Evolutionary conservation across 2,329 filamentous ascomycete genomes (phyloP).

Genomic region (Penicillium sclerotigenum): DNA sequence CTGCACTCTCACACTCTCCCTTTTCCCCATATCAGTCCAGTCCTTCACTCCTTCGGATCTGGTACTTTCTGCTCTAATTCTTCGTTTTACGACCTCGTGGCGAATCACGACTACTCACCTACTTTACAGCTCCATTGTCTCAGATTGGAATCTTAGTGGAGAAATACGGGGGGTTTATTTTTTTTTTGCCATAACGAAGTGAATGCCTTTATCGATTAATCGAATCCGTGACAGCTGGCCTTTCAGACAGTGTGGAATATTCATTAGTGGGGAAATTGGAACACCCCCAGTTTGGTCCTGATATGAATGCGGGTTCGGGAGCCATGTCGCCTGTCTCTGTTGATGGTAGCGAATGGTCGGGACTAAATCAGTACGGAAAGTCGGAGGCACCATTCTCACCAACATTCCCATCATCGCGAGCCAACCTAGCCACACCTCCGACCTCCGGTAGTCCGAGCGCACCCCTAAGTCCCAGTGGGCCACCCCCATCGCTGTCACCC

Average conservation of each 20-base stretch:
- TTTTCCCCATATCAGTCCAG: constrained; percentile 9
- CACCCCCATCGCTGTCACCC: constrained; percentile 10
- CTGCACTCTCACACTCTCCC: constrained; percentile 4
- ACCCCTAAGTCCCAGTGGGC: constrained; percentile 58
- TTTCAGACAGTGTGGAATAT: constrained; percentile 1
- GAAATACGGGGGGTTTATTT: constrained; percentile 1
- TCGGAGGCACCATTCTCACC: constrained; percentile 42
- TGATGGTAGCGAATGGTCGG: constrained; percentile 78
- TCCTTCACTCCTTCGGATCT: constrained; percentile 33
- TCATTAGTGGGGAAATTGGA: constrained; percentile 3
- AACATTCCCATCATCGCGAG: constrained; percentile 48
- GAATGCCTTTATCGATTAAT: constrained; percentile 3
- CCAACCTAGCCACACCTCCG: constrained; percentile 63
- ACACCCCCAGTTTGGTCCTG: constrained; percentile 27
- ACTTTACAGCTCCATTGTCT: constrained; percentile 13
- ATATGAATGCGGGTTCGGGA: constrained; percentile 70
- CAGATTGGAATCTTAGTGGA: constrained; percentile 16
- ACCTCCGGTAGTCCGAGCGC: constrained; percentile 59
- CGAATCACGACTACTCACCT: background rate
- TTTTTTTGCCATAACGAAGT: background rate
- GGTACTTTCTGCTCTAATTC: background rate
- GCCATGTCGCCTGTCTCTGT: constrained; percentile 78
- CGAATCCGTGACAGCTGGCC: background rate
- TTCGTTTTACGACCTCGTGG: background rate
- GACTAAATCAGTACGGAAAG: constrained; percentile 63